A percentile compares a stretch with the other conserved stretches of the same genome.
Conservation (phyloP, 2,329 filamentous ascomycete genomes). For the Aspergillus phoenicis region DNA sequence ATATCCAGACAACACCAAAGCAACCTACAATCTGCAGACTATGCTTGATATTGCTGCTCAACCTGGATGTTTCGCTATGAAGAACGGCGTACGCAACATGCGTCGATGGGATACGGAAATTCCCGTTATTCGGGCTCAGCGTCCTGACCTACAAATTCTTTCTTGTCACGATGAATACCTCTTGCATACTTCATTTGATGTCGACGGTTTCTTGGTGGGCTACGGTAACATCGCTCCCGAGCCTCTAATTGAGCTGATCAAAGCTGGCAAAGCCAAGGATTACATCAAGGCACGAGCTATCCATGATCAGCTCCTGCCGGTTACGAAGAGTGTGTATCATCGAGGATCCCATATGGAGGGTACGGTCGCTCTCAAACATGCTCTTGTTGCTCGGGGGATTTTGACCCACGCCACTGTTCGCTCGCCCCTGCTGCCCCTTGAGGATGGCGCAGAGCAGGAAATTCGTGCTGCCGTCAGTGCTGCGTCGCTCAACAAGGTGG, state of each 20-base stretch:
- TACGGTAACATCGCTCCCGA: too few species aligned
- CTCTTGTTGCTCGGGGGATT: slow-evolving; percentile 55
- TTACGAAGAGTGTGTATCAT: slow-evolving; percentile 59
- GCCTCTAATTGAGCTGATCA: too few species aligned
- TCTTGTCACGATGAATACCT: too few species aligned
- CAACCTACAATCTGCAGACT: slow-evolving; percentile 44
- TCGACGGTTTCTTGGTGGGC: too few species aligned
- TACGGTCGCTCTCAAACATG: slow-evolving; percentile 56
- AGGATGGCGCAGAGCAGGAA: too few species aligned
- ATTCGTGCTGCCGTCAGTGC: too few species aligned
- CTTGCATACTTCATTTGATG: too few species aligned
- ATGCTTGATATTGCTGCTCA: slow-evolving; percentile 57
- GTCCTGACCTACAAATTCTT: too few species aligned
- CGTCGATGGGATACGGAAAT: slow-evolving; percentile 60
- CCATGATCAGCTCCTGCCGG: slow-evolving; percentile 55
- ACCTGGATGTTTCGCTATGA: slow-evolving; percentile 59
- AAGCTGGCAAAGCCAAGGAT: too few species aligned
- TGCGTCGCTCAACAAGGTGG: too few species aligned
- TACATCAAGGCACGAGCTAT: slow-evolving; percentile 52
- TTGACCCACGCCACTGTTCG: slow-evolving; percentile 38
- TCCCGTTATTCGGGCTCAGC: slow-evolving; percentile 50
- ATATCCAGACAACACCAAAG: too few species aligned
- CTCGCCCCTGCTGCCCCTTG: too few species aligned
- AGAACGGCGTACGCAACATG: slow-evolving; percentile 61
- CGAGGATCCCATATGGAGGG: slow-evolving; percentile 60